Conservation (phyloP, 768 basidiomycete genomes). For the Lentinula detonsa region DNA sequence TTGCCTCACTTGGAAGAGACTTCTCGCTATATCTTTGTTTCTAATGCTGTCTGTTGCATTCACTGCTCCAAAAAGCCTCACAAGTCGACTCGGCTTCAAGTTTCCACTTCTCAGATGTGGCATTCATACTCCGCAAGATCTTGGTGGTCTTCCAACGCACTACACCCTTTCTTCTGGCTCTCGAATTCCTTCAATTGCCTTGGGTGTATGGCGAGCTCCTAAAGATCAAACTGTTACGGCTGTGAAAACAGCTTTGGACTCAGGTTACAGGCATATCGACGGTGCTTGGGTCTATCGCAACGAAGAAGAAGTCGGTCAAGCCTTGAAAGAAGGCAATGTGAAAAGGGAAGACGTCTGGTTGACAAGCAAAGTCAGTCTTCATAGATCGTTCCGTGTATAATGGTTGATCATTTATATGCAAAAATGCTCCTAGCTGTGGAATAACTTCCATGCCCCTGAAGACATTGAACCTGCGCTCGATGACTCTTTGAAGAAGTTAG, state of each 20-base stretch:
- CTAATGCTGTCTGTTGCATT: conserved; percentile 2
- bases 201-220: conserved; percentile 61
- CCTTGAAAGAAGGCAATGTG: conserved; percentile 51
- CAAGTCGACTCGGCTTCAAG: neutral
- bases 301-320: conserved; percentile 63
- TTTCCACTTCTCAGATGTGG: neutral
- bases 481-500: conserved; percentile 55
- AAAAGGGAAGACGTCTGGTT: conserved; percentile 63
- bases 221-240: conserved; percentile 48
- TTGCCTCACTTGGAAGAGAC: neutral
- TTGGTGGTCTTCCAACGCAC: conserved; percentile 32
- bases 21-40: neutral
- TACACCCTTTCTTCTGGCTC: conserved; percentile 62
- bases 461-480: conserved; percentile 65
- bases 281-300: conserved; percentile 74
- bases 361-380: conserved; percentile 24
- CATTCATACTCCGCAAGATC: neutral
- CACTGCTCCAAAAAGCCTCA: neutral
- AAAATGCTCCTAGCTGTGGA: conserved; percentile 49
- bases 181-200: conserved; percentile 60
- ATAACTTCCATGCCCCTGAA: conserved; percentile 67
- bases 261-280: conserved; percentile 70
- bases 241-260: conserved; percentile 38
- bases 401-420: neutral
- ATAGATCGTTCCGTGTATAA: neutral